Evolutionary conservation across 1,284 basidiomycete genomes (phyloP), one percentile per base, ranked within the genome.

Genomic region (Mycena citricolor): DNA sequence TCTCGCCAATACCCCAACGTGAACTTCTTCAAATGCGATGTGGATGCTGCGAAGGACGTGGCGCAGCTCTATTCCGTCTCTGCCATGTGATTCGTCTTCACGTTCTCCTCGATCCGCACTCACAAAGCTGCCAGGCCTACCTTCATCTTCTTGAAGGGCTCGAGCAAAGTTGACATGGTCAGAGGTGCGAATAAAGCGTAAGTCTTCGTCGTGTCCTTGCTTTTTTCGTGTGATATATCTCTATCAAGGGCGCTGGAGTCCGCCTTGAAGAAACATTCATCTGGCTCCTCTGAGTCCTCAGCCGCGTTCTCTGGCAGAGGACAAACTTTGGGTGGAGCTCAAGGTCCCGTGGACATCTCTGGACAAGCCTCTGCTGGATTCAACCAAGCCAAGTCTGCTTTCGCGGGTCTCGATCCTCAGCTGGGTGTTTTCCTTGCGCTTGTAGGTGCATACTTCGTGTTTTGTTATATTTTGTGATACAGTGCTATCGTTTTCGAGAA

Each of bases 1-100:
- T 72, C 85, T 11, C 81, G 79, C 57, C 69, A 85, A 57, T 81
- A 83, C 58, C 67, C 66, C 19, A 73, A 72, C 34, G 86, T 83
- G 44, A 86, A 86, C 61, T 90, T 90, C 64, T 59, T 88, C 56
- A 90, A 90, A 60, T 86, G 83, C 56, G 86, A 90, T 56, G 85
- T 88, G 12, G 86, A 90, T 57, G 77, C 73, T 38, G 81, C 77
- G 11, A 63, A 55, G 52, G 86, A 87, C 41, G 81, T 89, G 20
- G 78, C 86, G 6, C 58, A 65, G 23, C 52, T 64, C 31, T 90
- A 87, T 59, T 63, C 63, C 2, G 72, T 90, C 34, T 65, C 76
- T 25, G 84, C 83, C 2, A 88, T 89, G 85, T 84, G 55, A 56
- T 76, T 61, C 16, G 19, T 14, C 14, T 44, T 13, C 17, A 8